phyloP scores from a whole-genome alignment of 78 protist genomes.

The Bigelowiella natans region DNA sequence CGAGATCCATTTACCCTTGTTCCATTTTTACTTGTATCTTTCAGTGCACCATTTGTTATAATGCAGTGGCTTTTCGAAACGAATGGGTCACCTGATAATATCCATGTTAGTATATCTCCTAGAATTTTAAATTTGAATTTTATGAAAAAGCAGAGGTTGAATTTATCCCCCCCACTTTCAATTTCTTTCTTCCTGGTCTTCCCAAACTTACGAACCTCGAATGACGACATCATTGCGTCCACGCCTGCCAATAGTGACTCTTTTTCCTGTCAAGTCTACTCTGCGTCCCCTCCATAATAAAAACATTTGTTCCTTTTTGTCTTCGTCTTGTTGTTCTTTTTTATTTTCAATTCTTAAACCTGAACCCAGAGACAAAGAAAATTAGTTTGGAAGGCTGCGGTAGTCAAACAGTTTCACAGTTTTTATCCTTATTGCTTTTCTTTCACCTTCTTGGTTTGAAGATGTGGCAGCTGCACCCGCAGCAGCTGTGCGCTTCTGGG shows the following conservation, averaged over 20 bases:
- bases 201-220: background rate
- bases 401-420: no score
- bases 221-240: background rate
- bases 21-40: background rate
- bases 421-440: no score
- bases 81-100: background rate
- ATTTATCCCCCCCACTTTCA: no score
- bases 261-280: background rate
- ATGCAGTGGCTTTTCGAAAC: background rate
- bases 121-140: background rate
- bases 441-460: no score
- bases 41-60: background rate
- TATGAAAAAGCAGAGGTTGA: no score
- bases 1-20: background rate
- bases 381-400: no score
- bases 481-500: no score
- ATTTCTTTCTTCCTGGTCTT: background rate
- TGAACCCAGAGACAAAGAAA: no score
- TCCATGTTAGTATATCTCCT: background rate
- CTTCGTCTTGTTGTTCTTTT: no score
- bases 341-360: no score
- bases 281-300: background rate
- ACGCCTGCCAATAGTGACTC: background rate
- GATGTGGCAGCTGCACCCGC: no score
- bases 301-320: no score